Evolutionary conservation across 306 rosid genomes (phyloP).

Genomic region (Ormosia emarginata): DNA sequence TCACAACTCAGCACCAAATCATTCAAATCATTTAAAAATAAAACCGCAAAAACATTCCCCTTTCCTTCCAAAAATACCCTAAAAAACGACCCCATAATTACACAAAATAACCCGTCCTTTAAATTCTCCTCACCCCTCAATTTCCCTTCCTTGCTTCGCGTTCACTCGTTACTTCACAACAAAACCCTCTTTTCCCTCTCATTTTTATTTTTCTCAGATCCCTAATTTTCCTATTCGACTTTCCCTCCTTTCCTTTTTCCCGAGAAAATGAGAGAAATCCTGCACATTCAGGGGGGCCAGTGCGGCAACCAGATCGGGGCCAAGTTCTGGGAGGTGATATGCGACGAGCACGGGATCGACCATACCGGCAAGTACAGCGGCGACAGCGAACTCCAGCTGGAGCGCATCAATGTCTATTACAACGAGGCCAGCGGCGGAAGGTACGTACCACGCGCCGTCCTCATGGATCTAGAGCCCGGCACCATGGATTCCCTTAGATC

Average conservation of each 20-base stretch:
- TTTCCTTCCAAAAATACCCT: conserved; percentile 10
- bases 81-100: not conserved
- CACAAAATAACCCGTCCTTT: not conserved
- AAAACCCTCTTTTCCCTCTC: not conserved
- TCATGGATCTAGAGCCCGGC: conserved; percentile 54
- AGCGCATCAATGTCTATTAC: conserved; percentile 47
- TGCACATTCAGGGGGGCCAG: conserved; percentile 49
- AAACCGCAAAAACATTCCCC: not conserved
- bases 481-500: conserved; percentile 53
- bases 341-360: conserved; percentile 51
- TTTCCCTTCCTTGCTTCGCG: no score
- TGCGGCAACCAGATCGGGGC: conserved; percentile 55
- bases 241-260: not conserved
- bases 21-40: not conserved
- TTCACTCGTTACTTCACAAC: not conserved
- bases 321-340: conserved; percentile 49
- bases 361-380: conserved; percentile 42
- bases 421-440: conserved; percentile 47
- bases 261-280: conserved; percentile 47
- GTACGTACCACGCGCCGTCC: conserved; percentile 48
- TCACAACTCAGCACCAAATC: not conserved
- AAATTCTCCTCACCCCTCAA: conserved; percentile 2
- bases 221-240: not conserved
- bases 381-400: conserved; percentile 41
- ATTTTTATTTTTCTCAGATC: not conserved